phyloP scores from a whole-genome alignment of 2,329 filamentous ascomycete genomes.

The Orbilia javanica region DNA sequence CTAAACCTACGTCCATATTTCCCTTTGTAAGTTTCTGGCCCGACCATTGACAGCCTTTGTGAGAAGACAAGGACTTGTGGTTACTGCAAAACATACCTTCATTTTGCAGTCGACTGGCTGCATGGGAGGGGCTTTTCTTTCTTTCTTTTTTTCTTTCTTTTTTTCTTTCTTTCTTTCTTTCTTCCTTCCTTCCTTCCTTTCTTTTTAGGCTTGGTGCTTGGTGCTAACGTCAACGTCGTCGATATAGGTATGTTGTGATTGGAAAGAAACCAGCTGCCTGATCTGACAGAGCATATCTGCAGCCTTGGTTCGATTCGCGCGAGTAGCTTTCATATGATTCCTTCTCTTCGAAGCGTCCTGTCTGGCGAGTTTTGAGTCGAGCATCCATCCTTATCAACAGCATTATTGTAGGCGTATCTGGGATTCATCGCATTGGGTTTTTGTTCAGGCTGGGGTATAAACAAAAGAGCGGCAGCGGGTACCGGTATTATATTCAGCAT shows the following conservation, averaged over 20 bases:
- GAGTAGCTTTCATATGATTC: constrained; percentile 26
- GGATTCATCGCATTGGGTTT: constrained; percentile 53
- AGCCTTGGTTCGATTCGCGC: constrained; percentile 33
- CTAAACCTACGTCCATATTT: constrained; percentile 61
- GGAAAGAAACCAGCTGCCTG: constrained; percentile 46
- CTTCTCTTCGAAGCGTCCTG: constrained; percentile 33
- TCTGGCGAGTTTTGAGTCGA: constrained; percentile 49
- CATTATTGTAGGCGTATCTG: constrained; percentile 56
- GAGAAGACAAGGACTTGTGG: neutral
- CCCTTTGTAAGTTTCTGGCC: constrained; percentile 60
- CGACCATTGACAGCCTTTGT: neutral
- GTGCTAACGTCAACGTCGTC: constrained; percentile 4
- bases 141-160: no score
- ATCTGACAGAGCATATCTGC: constrained; percentile 4
- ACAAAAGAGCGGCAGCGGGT: constrained; percentile 38
- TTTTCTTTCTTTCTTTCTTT: no score
- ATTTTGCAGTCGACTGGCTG: neutral
- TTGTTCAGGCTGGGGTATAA: constrained; percentile 25
- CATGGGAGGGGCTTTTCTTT: no score
- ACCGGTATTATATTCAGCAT: constrained; percentile 10
- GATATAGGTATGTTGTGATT: constrained; percentile 53
- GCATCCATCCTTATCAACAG: constrained; percentile 34
- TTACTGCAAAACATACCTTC: constrained; percentile 13
- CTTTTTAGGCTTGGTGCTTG: neutral
- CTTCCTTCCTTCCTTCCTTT: no score